These are phyloP conservation scores for Cicer arietinum DNA, from an alignment of 306 rosid species.

Conservation along the genomic window DNA sequence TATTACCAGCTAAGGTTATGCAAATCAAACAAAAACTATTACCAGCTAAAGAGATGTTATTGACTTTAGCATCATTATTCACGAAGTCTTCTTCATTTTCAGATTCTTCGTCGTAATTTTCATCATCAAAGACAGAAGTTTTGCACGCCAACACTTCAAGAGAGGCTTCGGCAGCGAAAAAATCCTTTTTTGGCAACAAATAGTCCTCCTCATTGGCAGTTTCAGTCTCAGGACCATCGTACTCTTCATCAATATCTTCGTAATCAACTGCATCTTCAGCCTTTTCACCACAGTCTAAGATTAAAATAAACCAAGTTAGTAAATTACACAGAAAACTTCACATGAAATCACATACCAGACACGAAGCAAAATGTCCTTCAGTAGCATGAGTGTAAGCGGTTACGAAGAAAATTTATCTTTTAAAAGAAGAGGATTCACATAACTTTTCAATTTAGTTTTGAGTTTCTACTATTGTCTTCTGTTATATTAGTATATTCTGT, in stretches of 20 bases:
- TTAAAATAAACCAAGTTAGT: slow-evolving; percentile 42
- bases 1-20: slow-evolving; percentile 55
- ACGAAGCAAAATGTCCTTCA: slow-evolving; percentile 19
- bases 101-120: slow-evolving; percentile 91
- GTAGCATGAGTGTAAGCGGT: not conserved
- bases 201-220: slow-evolving; percentile 86
- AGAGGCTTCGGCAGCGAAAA: slow-evolving; percentile 66
- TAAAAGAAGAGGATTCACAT: not conserved
- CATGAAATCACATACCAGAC: slow-evolving; percentile 35
- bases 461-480: slow-evolving; percentile 6
- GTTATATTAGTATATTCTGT: not conserved
- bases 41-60: slow-evolving; percentile 57
- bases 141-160: slow-evolving; percentile 60
- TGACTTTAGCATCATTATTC: slow-evolving; percentile 56
- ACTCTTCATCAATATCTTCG: slow-evolving; percentile 96
- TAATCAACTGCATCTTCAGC: slow-evolving; percentile 95
- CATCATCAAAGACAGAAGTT: slow-evolving; percentile 81
- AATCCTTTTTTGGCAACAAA: slow-evolving; percentile 80
- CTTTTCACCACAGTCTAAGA: slow-evolving; percentile 81
- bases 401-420: not conserved
- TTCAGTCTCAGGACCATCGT: slow-evolving; percentile 91
- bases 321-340: slow-evolving; percentile 37
- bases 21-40: slow-evolving; percentile 39
- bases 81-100: slow-evolving; percentile 65
- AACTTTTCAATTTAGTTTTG: not conserved